Evolutionary conservation across 805 yeast genomes (phyloP).

Genomic region (Candida takata): DNA sequence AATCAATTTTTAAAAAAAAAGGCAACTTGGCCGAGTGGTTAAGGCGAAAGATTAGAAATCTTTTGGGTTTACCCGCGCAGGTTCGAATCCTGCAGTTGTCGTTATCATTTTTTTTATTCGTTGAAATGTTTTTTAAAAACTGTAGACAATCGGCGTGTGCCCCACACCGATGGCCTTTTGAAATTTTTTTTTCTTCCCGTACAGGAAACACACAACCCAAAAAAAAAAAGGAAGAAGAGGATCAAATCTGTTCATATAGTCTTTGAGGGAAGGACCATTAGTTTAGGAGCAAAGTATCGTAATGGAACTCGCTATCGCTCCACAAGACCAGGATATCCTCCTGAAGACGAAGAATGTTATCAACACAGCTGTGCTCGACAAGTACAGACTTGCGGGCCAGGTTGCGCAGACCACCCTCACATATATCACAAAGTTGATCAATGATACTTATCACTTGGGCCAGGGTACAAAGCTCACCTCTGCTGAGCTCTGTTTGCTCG

Average conservation of each 20-base stretch:
- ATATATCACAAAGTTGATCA: conserved; percentile 59
- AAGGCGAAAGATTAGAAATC: conserved; percentile 59
- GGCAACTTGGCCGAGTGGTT: conserved; percentile 59
- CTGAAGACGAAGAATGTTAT: conserved; percentile 68
- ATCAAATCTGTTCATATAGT: no score
- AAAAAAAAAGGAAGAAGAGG: no score
- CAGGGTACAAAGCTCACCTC: conserved; percentile 32
- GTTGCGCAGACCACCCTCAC: conserved; percentile 76
- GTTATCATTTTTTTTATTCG: conserved; percentile 29
- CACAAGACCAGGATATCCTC: conserved; percentile 65
- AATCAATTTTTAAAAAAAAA: no score
- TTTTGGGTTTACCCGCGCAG: conserved; percentile 57
- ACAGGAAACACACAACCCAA: no score
- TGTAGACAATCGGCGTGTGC: no score
- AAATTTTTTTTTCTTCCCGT: conserved; percentile 11
- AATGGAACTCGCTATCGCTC: conserved; percentile 73
- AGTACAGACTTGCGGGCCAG: conserved; percentile 86
- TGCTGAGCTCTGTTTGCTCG: conserved; percentile 72
- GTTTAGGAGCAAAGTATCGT: no score
- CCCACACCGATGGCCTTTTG: conserved; percentile 5
- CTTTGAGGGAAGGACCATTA: no score
- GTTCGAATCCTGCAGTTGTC: conserved; percentile 74
- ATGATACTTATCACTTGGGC: conserved; percentile 62
- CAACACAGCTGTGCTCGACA: conserved; percentile 55
- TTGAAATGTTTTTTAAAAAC: no score